These are phyloP conservation scores for Geotrichum histeridarum DNA, from an alignment of 1,139 yeast genomes.

Conservation along the genomic window DNA sequence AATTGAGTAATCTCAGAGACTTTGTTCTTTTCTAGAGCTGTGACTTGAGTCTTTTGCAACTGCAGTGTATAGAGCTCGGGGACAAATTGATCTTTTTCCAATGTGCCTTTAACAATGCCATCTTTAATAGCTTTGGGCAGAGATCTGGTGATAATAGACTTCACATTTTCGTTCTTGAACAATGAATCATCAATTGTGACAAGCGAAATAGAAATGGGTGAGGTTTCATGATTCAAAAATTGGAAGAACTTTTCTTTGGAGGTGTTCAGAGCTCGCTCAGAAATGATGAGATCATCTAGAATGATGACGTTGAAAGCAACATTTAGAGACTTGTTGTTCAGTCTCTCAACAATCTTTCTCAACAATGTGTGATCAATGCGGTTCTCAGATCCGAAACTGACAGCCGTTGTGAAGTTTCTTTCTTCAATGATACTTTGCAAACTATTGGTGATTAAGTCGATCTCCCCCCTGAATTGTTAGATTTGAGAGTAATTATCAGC, in stretches of 20 bases:
- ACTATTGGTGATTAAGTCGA: neutral
- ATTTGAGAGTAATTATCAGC: neutral
- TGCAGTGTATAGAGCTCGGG: slow-evolving; percentile 7
- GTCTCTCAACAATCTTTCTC: slow-evolving; percentile 8
- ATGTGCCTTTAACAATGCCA: slow-evolving; percentile 9
- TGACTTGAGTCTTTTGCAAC: slow-evolving; percentile 6
- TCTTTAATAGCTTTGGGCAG: slow-evolving; percentile 8
- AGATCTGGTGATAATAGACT: slow-evolving; percentile 6
- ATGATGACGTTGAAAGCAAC: slow-evolving; percentile 4
- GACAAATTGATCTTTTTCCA: slow-evolving; percentile 11
- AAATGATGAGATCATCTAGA: slow-evolving; percentile 10
- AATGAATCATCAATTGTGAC: slow-evolving; percentile 3
- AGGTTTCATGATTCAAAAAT: neutral
- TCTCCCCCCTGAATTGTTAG: slow-evolving; percentile 13
- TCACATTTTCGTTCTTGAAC: slow-evolving; percentile 1
- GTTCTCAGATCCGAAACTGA: slow-evolving; percentile 11
- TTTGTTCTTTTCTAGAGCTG: slow-evolving; percentile 3
- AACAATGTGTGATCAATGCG: slow-evolving; percentile 14
- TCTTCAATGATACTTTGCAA: neutral
- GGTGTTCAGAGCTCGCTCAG: neutral
- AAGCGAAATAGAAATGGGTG: slow-evolving; percentile 3
- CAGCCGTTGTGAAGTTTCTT: neutral
- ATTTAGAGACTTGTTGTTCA: neutral
- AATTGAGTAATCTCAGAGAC: slow-evolving; percentile 2
- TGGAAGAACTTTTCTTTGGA: slow-evolving; percentile 4